Evolutionary conservation across 202 grass and related monocot genomes (phyloP).

Genomic region (Miscanthus sacchariflorus): DNA sequence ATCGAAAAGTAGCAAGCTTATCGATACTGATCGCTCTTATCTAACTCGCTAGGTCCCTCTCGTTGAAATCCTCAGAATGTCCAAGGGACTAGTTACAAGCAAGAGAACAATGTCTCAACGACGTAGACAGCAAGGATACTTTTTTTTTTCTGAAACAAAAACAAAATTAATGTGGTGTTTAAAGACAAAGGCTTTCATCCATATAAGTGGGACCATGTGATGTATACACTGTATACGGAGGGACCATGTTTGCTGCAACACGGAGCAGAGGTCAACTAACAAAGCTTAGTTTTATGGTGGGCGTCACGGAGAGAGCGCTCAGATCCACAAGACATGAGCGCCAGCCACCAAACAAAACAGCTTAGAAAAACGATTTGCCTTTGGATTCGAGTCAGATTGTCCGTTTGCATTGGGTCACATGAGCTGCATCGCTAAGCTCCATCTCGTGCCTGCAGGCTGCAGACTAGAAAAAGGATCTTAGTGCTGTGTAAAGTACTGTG

Average conservation of each 20-base stretch:
- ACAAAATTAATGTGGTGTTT: not conserved
- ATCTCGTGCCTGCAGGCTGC: constrained; percentile 29
- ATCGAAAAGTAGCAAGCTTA: not conserved
- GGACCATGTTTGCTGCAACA: not conserved
- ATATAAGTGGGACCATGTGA: constrained; percentile 5
- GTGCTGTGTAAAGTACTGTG: constrained; percentile 14
- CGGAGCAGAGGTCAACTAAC: constrained; percentile 63
- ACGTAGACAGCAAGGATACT: constrained; percentile 28
- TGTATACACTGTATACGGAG: too few relatives aligned
- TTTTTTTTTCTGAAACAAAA: constrained; percentile 1
- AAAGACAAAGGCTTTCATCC: constrained; percentile 13
- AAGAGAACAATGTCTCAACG: constrained; percentile 28
- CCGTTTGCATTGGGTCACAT: constrained; percentile 50
- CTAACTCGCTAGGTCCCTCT: not conserved
- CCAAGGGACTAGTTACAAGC: constrained; percentile 28
- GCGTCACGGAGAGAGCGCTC: constrained; percentile 48
- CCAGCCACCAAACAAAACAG: constrained; percentile 46
- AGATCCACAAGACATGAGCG: constrained; percentile 65
- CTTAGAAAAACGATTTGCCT: constrained; percentile 40
- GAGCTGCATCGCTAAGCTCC: constrained; percentile 8
- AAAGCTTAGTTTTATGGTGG: constrained; percentile 46
- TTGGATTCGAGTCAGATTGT: constrained; percentile 53
- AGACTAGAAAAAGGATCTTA: constrained; percentile 24
- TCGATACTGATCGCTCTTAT: not conserved
- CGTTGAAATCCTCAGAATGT: constrained; percentile 38